phyloP scores from a whole-genome alignment of 2,329 filamentous ascomycete species.

The Fusarium irregulare region DNA sequence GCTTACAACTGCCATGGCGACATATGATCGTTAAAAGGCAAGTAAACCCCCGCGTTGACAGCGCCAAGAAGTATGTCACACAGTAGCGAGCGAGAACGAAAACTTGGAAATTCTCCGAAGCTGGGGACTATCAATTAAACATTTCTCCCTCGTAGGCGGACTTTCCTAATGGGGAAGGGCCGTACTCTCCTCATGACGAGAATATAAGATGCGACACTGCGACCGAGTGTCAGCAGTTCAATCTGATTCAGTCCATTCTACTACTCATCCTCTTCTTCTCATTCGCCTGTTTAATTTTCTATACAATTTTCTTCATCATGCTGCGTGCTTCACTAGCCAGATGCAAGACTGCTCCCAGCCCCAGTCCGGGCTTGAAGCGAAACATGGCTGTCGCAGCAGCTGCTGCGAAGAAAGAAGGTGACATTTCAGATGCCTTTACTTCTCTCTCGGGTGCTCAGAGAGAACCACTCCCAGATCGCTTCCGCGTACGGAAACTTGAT shows the following conservation, averaged over 20 bases:
- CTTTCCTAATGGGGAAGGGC: slow-evolving; percentile 47
- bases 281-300: neutral
- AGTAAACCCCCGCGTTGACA: neutral
- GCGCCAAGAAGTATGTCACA: neutral
- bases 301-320: slow-evolving; percentile 20
- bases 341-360: neutral
- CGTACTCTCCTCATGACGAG: slow-evolving; percentile 36
- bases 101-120: slow-evolving; percentile 7
- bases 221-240: neutral
- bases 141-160: slow-evolving; percentile 35
- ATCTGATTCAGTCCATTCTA: neutral
- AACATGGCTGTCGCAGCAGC: slow-evolving; percentile 33
- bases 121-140: slow-evolving; percentile 11
- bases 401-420: slow-evolving; percentile 64
- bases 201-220: slow-evolving; percentile 33
- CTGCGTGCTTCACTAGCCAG: slow-evolving; percentile 36
- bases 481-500: slow-evolving; percentile 65
- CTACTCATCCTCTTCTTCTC: neutral
- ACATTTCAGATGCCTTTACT: slow-evolving; percentile 71
- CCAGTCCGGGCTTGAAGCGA: slow-evolving; percentile 23
- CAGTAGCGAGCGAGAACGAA: slow-evolving; percentile 1
- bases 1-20: neutral
- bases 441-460: slow-evolving; percentile 64
- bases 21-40: neutral
- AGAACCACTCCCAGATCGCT: slow-evolving; percentile 64